Base-by-base conservation (phyloP, 768 basidiomycete genomes). In the Russula abietina region DNA sequence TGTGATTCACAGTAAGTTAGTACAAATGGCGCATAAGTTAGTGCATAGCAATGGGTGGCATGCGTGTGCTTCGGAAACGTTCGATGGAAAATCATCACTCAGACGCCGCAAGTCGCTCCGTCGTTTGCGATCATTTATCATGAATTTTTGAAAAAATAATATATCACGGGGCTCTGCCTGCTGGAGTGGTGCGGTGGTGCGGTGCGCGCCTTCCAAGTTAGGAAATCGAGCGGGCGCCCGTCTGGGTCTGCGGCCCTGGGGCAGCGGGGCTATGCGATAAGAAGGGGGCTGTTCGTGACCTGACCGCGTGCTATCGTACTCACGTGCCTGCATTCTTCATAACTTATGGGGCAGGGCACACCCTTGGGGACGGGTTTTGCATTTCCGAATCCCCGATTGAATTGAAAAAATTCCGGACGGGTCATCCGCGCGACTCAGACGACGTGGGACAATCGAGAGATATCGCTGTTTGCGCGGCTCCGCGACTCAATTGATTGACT, bases 151-250 rank as follows among this genome's bases (percentile, higher is more conserved):
- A n/a, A n/a, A n/a, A n/a, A n/a, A n/a, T n/a, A n/a, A n/a, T n/a
- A n/a, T n/a, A n/a, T n/a, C n/a, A n/a, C n/a, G n/a, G 12, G 24
- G 26, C 4, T 32, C 26, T 50, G 57, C 50, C 39, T 52, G 41
- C 41, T 53, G 41, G 32, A 45, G 14, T 22, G 51, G n/a, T 49
- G 59, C 38, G 38, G 52, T 52, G 6, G 17, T 60, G 59, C 59
- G 6, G 32, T 60, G 59, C 22, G 4, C 22, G 3, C 26, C 51
- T 60, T 43, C 32, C 50, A 43, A 51, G 28, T 39, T 38, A 30
- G 19, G 17, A 22, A 36, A 45, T 52, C 9, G 22, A 22, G 41
- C 22, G 22, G 32, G 24, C 30, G 51, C 48, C n/a, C 16, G 28
- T 28, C n/a, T 12, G 50, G 46, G 1, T 10, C 5, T 9, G 33